Base-by-base conservation (phyloP, 176 grass and related monocot species). In the Oryza meridionalis region DNA sequence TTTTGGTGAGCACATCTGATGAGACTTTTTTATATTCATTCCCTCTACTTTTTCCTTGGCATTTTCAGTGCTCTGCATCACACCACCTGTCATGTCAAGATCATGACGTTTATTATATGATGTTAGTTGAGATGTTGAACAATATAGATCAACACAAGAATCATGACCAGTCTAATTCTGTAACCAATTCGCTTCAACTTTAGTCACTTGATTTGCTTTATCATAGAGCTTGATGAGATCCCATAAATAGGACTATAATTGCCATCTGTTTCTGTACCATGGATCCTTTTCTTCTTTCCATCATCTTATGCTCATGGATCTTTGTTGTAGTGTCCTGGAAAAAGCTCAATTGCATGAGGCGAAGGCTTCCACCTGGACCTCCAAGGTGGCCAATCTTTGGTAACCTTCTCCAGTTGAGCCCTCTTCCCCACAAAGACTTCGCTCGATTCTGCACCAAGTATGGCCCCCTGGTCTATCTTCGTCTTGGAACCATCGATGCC, bases 381-480 rank as follows among this genome's bases (percentile, higher is more conserved):
- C 77, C 73, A 33, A 85, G 76, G 53, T 98, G 91, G 89, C 96
- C 96, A 13, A 69, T 95, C 81, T 80, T 98, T 43, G 93, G 96
- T 2, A 95, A 95, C 43, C 91, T 98, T 65, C 86, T 93, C 81
- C 96, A 93, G 15, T 37, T 95, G 73, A 90, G 96, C 11, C 79
- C 76, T 10, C 93, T 95, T 70, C 96, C 96, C 55, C 96, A 98
- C 86, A 98, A 86, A 79, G 89, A 95, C 77, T 93, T 98, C 0
- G 96, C 93, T 44, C 81, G 82, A 44, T 95, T 98, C 42, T 98
- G 85, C 77, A 77, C 83, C 55, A 83, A 85, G 29, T 90, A 95
- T 51, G 96, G 93, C 3, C 93, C 93, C 12, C 77, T 98, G 53
- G 96, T 98, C 59, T 95, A 95, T 88, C 96, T 98, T 51, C 93